Base-by-base conservation (phyloP, 2,329 filamentous ascomycete species). In the Fusarium beomiforme region DNA sequence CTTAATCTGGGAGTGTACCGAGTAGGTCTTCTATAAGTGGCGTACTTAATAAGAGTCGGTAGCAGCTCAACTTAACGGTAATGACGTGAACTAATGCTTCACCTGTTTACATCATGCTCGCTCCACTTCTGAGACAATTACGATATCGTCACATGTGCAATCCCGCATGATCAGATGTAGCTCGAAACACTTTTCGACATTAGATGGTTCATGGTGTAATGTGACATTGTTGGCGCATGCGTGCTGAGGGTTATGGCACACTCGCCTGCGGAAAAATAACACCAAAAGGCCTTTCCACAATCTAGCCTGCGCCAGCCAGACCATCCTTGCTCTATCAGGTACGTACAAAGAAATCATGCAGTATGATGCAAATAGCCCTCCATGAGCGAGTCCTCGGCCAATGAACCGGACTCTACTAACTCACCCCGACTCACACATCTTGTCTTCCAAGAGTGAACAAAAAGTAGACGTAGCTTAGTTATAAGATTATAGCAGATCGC, bases 401-500 rank as follows among this genome's bases (percentile, higher is more conserved):
- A 43, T 62, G 53, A 39, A 56, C 66, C 60, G 67, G 75, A 67
- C 72, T 75, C 67, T 69, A 64, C 59, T 65, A 61, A 67, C 68
- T 69, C 74, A 75, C 67, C 64, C 49, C 56, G 54, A 46, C 66
- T 66, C 61, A 65, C 59, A 69, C 50, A 49, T 61, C 61, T 49
- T 54, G 37, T 21, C 46, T 59, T 50, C 19, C 42, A 58, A 39
- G 43, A 33, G 66, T 55, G 56, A 63, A 59, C 66, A 50, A 55
- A 57, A 34, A 64, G 36, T 34, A 55, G 70, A 43, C 23, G 33
- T 41, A 69, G 37, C 37, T 68, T 60, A 65, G 67, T 70, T 68
- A 58, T 53, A 57, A 69, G 60, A 75, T 88, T 93, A 99, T 87
- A 99, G 90, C 82, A 99, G 87, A 85, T 99, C 96, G 74, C 93